Base-by-base conservation (phyloP, 345 rosid genomes). In the Cardiospermum halicacabum region DNA sequence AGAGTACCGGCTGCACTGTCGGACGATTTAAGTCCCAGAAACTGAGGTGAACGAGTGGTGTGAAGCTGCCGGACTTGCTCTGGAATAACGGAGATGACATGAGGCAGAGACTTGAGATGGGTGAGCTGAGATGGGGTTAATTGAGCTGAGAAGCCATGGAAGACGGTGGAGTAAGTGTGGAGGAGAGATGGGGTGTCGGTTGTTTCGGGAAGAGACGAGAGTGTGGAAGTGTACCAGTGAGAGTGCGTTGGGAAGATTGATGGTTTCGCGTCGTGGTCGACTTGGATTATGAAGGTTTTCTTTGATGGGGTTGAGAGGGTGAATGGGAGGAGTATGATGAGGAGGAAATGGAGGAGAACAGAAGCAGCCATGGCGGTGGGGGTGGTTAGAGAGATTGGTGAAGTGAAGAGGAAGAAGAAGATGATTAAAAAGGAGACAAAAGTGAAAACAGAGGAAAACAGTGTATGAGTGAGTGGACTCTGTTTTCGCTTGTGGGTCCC, bases 1-100 rank as follows among this genome's bases (percentile, higher is more conserved):
- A 93, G 75, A 22, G 50, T 45, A 0, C 92, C 96, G 4, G 78
- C n/a, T n/a, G n/a, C 87, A 53, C 82, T 84, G 78, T 84, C 92
- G 42, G 88, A 58, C 72, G 78, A 71, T 50, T 74, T 31, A 12
- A 94, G 85, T 4, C 99, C 99, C 12, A 94, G 85, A 66, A 94
- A 91, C 78, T 84, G 88, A 10, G 99, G 99, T 28, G 99, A 94
- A 22, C 97, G 88, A 7, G 97, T 94, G 45, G 99, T 91, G 70
- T 91, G 88, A 30, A 83, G 69, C 45, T 67, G 81, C 26, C 97
- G 81, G 26, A 86, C 85, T 47, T 78, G 92, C 62, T 94, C 99
- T 1, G 91, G 92, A 30, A 91, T 75, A 30, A 91, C 77, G 11
- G 95, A 73, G 71, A 89, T 66, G 58, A 94, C 72, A 7, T 87